Evolutionary conservation across 169 alveolate species (phyloP).

Genomic region (Cryptosporidium andersoni): DNA sequence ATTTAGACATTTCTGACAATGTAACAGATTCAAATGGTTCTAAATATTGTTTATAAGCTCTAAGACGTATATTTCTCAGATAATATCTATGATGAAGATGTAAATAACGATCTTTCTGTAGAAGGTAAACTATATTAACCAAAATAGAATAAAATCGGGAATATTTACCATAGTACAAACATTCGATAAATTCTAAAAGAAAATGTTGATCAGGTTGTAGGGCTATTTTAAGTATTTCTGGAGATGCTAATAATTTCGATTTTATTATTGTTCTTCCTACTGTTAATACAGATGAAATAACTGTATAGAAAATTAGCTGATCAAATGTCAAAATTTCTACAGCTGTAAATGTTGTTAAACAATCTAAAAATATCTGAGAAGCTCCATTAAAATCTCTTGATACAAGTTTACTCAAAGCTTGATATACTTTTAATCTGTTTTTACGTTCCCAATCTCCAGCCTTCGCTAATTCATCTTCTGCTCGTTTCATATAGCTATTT

Average conservation of each 20-base stretch:
- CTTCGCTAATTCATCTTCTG: conserved; percentile 83
- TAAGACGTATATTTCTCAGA: conserved; percentile 17
- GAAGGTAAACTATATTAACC: not conserved
- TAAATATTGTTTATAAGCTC: conserved; percentile 83
- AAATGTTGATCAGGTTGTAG: conserved; percentile 31
- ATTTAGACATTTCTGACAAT: conserved; percentile 83
- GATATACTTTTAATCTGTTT: conserved; percentile 94
- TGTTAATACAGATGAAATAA: conserved; percentile 84
- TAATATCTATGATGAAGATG: conserved; percentile 33
- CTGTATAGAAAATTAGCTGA: conserved; percentile 89
- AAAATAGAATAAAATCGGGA: conserved; percentile 1
- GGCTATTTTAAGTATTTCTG: conserved; percentile 52
- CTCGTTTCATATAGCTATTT: conserved; percentile 22
- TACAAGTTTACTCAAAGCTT: conserved; percentile 83
- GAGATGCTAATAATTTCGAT: conserved; percentile 24
- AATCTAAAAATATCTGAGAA: conserved; percentile 83
- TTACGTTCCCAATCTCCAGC: conserved; percentile 99
- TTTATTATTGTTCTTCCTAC: conserved; percentile 24
- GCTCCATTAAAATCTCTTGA: conserved; percentile 90
- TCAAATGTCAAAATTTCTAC: conserved; percentile 91
- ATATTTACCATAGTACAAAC: conserved; percentile 43
- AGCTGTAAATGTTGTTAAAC: conserved; percentile 93
- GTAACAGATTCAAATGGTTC: conserved; percentile 86
- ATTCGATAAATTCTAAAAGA: conserved; percentile 32
- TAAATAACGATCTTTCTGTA: conserved; percentile 22